A percentile compares a stretch with the other conserved stretches of the same genome.
Conservation (phyloP, 768 basidiomycete genomes). For the Bullera alba region DNA sequence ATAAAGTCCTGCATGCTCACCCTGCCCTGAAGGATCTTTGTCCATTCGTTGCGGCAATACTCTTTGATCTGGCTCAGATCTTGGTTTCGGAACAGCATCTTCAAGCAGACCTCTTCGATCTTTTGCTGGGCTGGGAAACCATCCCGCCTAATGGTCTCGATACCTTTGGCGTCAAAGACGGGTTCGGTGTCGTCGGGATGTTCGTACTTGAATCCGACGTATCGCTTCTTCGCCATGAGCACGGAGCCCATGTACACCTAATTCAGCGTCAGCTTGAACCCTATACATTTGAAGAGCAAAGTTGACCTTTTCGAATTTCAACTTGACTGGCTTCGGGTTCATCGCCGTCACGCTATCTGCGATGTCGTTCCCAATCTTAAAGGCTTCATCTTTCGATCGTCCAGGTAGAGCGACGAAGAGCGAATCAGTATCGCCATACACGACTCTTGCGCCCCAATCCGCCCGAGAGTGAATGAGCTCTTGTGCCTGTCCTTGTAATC, state of each 20-base stretch:
- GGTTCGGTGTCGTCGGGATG: slow-evolving; percentile 68
- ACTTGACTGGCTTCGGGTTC: slow-evolving; percentile 85
- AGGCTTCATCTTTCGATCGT: slow-evolving; percentile 86
- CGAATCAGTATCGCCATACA: slow-evolving; percentile 97
- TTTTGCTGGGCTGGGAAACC: slow-evolving; percentile 84
- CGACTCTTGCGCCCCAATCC: slow-evolving; percentile 86
- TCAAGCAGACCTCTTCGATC: slow-evolving; percentile 82
- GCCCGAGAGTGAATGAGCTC: slow-evolving; percentile 63
- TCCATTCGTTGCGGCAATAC: slow-evolving; percentile 78
- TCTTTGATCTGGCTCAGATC: slow-evolving; percentile 83
- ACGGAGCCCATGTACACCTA: slow-evolving; percentile 92
- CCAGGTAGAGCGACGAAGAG: slow-evolving; percentile 87
- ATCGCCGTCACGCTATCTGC: slow-evolving; percentile 73
- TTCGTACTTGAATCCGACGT: slow-evolving; percentile 96
- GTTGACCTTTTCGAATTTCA: slow-evolving; percentile 89
- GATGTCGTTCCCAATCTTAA: slow-evolving; percentile 86
- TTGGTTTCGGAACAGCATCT: slow-evolving; percentile 85
- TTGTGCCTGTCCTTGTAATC: slow-evolving; percentile 61
- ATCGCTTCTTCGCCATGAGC: slow-evolving; percentile 96
- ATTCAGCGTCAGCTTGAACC: neutral
- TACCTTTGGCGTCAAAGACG: slow-evolving; percentile 90
- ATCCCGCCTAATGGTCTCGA: slow-evolving; percentile 91
- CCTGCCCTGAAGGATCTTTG: slow-evolving; percentile 69
- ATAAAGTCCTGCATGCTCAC: slow-evolving; percentile 87
- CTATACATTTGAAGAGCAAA: neutral